phyloP scores from a whole-genome alignment of 176 grass and related monocot genomes.

The Oryza nivara region DNA sequence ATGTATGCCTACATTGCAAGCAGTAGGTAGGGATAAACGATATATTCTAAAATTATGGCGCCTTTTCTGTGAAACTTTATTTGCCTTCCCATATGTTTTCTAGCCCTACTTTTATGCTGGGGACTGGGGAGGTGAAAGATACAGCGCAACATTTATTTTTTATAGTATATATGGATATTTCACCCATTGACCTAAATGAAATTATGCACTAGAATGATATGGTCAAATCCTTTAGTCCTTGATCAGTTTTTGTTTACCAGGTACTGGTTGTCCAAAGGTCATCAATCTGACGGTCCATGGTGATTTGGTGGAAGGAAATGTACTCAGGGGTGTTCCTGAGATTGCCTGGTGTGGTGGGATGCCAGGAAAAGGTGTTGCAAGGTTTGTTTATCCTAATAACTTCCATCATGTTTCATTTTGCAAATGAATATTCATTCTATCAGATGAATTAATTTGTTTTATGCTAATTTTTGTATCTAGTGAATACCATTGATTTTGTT shows the following conservation, averaged over 20 bases:
- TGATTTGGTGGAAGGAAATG: conserved; percentile 92
- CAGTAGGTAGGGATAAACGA: background rate
- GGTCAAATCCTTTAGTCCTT: conserved; percentile 13
- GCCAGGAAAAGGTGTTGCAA: conserved; percentile 81
- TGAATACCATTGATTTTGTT: conserved; percentile 29
- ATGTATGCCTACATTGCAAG: background rate
- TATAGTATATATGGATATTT: background rate
- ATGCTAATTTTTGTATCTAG: background rate
- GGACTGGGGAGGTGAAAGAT: background rate
- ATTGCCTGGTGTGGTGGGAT: conserved; percentile 96
- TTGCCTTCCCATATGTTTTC: conserved; percentile 7
- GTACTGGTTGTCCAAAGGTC: conserved; percentile 95
- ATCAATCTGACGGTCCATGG: conserved; percentile 72
- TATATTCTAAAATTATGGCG: conserved; percentile 23
- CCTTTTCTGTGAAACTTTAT: conserved; percentile 29
- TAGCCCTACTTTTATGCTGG: background rate
- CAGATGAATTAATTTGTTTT: conserved; percentile 5
- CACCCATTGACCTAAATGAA: conserved; percentile 1
- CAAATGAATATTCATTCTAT: conserved; percentile 1
- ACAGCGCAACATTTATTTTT: background rate
- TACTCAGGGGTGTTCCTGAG: conserved; percentile 75
- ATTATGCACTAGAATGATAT: conserved; percentile 7
- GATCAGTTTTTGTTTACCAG: conserved; percentile 52
- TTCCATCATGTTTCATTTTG: conserved; percentile 3
- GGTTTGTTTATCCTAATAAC: conserved; percentile 56